These are phyloP conservation scores for Gymnopilus junonius DNA, from an alignment of 768 basidiomycete species.

Conservation along the genomic window DNA sequence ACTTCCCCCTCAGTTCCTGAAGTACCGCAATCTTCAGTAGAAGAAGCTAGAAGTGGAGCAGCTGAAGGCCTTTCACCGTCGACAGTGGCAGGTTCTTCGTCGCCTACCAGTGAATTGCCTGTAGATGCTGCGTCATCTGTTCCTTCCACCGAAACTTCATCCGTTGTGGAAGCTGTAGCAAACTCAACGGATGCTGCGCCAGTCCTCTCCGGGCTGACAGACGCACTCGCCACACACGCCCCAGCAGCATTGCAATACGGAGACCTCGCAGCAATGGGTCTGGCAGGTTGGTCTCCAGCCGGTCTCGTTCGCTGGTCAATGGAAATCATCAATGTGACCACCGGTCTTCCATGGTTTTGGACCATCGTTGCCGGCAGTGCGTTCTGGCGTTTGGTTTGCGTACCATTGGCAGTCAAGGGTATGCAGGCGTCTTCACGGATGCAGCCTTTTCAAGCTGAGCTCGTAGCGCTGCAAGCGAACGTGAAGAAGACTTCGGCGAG, in stretches of 20 bases:
- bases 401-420: constrained; percentile 64
- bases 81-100: neutral
- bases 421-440: constrained; percentile 64
- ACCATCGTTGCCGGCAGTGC: constrained; percentile 72
- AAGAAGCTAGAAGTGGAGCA: constrained; percentile 1
- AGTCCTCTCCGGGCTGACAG: constrained; percentile 19
- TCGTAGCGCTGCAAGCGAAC: constrained; percentile 51
- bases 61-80: neutral
- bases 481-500: constrained; percentile 37
- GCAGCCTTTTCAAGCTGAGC: constrained; percentile 58
- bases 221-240: constrained; percentile 32
- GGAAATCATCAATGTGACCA: constrained; percentile 66
- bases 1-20: neutral
- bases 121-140: neutral
- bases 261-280: constrained; percentile 70
- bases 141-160: constrained; percentile 3
- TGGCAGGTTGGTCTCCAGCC: constrained; percentile 66
- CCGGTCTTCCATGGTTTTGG: constrained; percentile 83
- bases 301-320: constrained; percentile 65
- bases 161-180: constrained; percentile 5
- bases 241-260: constrained; percentile 65
- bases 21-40: neutral
- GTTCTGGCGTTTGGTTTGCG: constrained; percentile 59
- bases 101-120: neutral
- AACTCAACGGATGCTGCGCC: constrained; percentile 8